A percentile compares a stretch with the other conserved stretches of the same genome.
Evolutionary conservation across 768 basidiomycete genomes (phyloP).

Genomic region (Suillus subluteus): DNA sequence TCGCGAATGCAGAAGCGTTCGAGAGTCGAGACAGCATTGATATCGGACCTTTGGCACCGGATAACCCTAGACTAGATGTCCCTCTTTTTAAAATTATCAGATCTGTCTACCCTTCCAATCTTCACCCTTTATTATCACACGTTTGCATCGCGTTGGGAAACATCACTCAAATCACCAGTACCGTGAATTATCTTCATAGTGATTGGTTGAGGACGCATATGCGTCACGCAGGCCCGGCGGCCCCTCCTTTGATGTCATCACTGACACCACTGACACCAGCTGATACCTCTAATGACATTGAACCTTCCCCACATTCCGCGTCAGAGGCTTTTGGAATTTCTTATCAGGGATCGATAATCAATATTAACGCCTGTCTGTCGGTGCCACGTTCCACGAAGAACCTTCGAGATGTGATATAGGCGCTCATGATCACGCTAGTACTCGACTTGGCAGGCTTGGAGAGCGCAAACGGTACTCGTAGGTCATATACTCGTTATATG

Average conservation of each 20-base stretch:
- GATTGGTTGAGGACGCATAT: conserved; percentile 3
- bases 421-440: not conserved
- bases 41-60: not conserved
- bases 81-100: not conserved
- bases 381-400: not conserved
- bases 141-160: not conserved
- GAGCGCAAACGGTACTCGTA: not conserved
- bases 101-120: not conserved
- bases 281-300: not conserved
- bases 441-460: not conserved
- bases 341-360: conserved; percentile 17
- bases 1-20: not conserved
- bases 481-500: not conserved
- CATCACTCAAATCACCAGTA: not conserved
- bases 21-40: not conserved
- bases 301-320: not conserved
- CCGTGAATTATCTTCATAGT: not conserved
- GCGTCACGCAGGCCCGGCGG: not conserved
- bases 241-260: not conserved
- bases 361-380: not conserved
- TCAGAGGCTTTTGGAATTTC: not conserved
- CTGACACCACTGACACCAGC: not conserved
- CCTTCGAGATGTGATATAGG: conserved; percentile 2
- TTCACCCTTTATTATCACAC: conserved; percentile 7
- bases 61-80: conserved; percentile 1